Conservation (phyloP, 371 early-diverging fungal genomes). For the Mucor sp. region DNA sequence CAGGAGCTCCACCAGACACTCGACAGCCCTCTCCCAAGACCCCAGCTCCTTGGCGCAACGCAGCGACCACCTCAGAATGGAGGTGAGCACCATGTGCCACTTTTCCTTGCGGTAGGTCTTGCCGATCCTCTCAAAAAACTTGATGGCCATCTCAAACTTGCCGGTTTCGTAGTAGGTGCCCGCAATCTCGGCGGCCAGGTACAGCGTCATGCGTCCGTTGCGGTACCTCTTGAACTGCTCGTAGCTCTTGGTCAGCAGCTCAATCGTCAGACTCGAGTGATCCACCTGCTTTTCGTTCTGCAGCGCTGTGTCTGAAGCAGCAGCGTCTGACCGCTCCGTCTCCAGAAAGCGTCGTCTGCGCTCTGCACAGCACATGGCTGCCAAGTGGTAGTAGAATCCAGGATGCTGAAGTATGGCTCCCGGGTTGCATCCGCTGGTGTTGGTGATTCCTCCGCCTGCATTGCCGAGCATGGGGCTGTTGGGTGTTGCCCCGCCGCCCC, state of each 20-base stretch:
- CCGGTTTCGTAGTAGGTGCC: constrained; percentile 76
- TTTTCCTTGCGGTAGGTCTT: constrained; percentile 87
- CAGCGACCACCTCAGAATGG: constrained; percentile 67
- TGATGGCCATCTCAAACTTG: constrained; percentile 84
- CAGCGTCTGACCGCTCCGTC: constrained; percentile 34
- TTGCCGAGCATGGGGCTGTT: constrained; percentile 28
- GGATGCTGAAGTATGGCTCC: constrained; percentile 79
- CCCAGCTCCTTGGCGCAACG: constrained; percentile 75
- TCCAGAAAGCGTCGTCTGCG: constrained; percentile 61
- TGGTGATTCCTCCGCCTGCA: not conserved
- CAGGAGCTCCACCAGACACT: constrained; percentile 74
- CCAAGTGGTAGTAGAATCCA: constrained; percentile 82
- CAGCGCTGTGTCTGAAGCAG: not conserved
- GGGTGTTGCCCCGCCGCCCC: constrained; percentile 11
- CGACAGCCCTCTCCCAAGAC: constrained; percentile 64
- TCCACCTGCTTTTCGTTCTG: constrained; percentile 57
- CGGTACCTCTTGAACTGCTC: constrained; percentile 83
- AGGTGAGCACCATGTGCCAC: constrained; percentile 74
- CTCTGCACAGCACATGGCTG: constrained; percentile 79
- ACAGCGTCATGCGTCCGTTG: constrained; percentile 80
- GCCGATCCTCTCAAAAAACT: constrained; percentile 87
- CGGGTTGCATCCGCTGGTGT: constrained; percentile 50
- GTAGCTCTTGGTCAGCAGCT: constrained; percentile 83
- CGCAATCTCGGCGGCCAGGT: constrained; percentile 86
- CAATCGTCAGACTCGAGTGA: constrained; percentile 73